A percentile compares a stretch with the other conserved stretches of the same genome.
Conservation (phyloP, 441 rosid species). For the Breynia disticha region DNA sequence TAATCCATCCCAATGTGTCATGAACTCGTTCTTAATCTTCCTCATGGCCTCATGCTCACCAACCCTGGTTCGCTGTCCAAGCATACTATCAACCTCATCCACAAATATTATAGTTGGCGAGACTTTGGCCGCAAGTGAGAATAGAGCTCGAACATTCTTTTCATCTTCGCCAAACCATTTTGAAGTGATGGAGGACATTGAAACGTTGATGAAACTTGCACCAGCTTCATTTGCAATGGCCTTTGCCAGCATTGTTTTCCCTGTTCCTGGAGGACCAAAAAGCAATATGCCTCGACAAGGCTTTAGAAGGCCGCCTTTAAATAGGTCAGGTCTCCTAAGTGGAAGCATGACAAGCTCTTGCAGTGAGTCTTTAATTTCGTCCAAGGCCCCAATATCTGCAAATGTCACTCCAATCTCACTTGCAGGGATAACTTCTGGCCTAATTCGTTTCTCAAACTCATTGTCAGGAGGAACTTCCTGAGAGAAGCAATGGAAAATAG, state of each 20-base stretch:
- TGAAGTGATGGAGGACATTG: constrained; percentile 98
- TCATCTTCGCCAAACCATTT: constrained; percentile 99
- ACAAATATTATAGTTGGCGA: constrained; percentile 93
- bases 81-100: constrained; percentile 99
- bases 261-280: constrained; percentile 98
- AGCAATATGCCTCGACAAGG: constrained; percentile 97
- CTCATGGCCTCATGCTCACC: constrained; percentile 99
- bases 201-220: constrained; percentile 96
- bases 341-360: constrained; percentile 99
- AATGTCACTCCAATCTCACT: constrained; percentile 91
- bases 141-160: constrained; percentile 86
- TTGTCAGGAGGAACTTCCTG: constrained; percentile 91
- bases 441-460: constrained; percentile 90
- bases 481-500: constrained; percentile 1
- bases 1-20: constrained; percentile 98
- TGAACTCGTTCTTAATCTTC: constrained; percentile 93
- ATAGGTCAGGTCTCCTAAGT: constrained; percentile 88
- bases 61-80: constrained; percentile 88
- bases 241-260: constrained; percentile 97
- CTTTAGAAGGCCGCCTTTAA: constrained; percentile 93
- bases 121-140: constrained; percentile 86
- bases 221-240: constrained; percentile 99
- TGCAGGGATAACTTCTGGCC: constrained; percentile 97
- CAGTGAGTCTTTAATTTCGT: constrained; percentile 86
- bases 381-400: constrained; percentile 84